Conservation (phyloP, 2,329 filamentous ascomycete genomes). For the Fusarium humuli region DNA sequence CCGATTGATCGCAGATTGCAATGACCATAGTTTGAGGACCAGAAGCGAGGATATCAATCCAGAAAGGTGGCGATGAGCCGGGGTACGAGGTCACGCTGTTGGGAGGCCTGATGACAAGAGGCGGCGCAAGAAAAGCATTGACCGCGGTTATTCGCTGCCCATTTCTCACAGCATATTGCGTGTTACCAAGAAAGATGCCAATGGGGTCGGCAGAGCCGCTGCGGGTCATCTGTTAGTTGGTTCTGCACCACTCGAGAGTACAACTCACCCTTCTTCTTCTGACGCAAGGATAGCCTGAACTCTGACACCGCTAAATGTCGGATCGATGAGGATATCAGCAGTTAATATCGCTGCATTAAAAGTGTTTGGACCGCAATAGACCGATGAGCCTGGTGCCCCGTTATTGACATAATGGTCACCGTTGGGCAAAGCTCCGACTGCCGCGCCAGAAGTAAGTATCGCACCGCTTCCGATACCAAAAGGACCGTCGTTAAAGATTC, state of each 20-base stretch:
- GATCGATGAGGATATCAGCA: not conserved
- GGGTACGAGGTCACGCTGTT: constrained; percentile 24
- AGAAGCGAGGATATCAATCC: not conserved
- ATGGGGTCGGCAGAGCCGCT: constrained; percentile 11
- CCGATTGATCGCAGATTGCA: constrained; percentile 23
- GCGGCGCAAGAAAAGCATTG: not conserved
- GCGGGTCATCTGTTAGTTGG: not conserved
- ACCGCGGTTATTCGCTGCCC: constrained; percentile 6
- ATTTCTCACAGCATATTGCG: not conserved
- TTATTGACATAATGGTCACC: constrained; percentile 10
- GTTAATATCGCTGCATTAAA: constrained; percentile 19
- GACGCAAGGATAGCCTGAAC: constrained; percentile 29
- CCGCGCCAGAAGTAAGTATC: constrained; percentile 16
- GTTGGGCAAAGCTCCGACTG: not conserved
- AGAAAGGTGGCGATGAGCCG: constrained; percentile 18
- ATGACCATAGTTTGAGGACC: constrained; percentile 15
- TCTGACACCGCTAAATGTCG: not conserved
- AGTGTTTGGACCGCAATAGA: not conserved
- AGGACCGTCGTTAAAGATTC: constrained; percentile 13
- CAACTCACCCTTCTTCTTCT: constrained; percentile 20
- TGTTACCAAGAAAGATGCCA: not conserved
- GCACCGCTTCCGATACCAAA: constrained; percentile 19
- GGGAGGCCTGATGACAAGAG: constrained; percentile 13
- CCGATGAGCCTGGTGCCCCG: not conserved
- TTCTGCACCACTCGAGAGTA: not conserved